These are phyloP conservation scores for Phytophthora boehmeriae DNA, from an alignment of 352 stramenopile genomes.

Conservation along the genomic window DNA sequence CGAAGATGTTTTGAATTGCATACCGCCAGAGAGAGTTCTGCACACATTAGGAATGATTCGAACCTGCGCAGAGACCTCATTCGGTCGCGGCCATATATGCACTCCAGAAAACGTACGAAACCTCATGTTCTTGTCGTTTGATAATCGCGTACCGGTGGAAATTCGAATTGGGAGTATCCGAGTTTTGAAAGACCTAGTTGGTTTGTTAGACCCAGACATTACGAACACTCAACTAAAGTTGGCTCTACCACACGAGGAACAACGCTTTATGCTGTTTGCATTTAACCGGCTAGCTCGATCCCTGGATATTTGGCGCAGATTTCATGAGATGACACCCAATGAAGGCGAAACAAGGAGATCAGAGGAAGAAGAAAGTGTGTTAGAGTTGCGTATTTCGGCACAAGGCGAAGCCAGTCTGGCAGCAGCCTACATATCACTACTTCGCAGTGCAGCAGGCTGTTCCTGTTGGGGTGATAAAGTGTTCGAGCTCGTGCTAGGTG, in stretches of 20 bases:
- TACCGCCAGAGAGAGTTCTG: constrained; percentile 61
- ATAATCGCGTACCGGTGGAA: constrained; percentile 51
- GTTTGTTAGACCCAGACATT: constrained; percentile 38
- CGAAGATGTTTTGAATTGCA: constrained; percentile 20
- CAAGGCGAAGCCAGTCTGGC: constrained; percentile 49
- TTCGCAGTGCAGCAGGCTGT: constrained; percentile 36
- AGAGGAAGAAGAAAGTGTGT: constrained; percentile 1
- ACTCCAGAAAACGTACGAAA: constrained; percentile 67
- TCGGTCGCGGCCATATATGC: constrained; percentile 55
- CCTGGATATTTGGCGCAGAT: constrained; percentile 54
- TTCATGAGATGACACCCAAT: constrained; percentile 21
- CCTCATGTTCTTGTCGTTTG: constrained; percentile 63
- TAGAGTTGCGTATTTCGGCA: constrained; percentile 56
- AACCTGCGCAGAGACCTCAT: constrained; percentile 61
- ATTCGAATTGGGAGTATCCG: constrained; percentile 49
- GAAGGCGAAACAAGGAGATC: constrained; percentile 12
- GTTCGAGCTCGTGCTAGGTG: constrained; percentile 30
- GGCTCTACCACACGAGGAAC: constrained; percentile 21
- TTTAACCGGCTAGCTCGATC: constrained; percentile 40
- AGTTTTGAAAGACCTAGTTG: constrained; percentile 52
- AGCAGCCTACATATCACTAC: constrained; percentile 51
- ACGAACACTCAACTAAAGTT: constrained; percentile 44
- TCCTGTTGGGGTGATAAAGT: constrained; percentile 42
- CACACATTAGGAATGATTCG: constrained; percentile 68
- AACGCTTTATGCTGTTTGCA: constrained; percentile 41